Conservation (phyloP, 768 basidiomycete genomes). For the Piloderma croceum region DNA sequence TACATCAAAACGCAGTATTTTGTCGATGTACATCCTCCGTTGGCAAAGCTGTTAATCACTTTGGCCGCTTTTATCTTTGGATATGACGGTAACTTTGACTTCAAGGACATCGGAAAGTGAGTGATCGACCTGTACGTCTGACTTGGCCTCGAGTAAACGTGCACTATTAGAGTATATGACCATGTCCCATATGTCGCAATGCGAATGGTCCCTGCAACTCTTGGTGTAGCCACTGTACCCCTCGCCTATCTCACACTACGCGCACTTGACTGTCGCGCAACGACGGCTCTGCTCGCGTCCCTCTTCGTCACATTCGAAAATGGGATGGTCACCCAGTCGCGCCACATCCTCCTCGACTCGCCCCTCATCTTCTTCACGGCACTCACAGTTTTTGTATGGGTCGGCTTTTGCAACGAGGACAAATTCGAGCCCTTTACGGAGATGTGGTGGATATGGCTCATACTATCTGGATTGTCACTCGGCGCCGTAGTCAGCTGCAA, state of each 20-base stretch:
- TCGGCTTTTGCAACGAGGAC: constrained; percentile 89
- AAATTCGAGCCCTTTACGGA: constrained; percentile 76
- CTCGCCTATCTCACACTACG: constrained; percentile 91
- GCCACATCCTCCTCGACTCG: constrained; percentile 95
- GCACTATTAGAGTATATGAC: constrained; percentile 66
- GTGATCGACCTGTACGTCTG: constrained; percentile 21
- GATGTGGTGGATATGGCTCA: constrained; percentile 91
- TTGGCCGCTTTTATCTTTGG: constrained; percentile 83
- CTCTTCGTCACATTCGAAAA: constrained; percentile 96
- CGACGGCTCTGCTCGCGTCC: constrained; percentile 86
- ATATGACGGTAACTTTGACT: constrained; percentile 92
- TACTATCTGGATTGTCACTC: constrained; percentile 79
- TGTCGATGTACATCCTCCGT: constrained; percentile 94
- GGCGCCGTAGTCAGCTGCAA: constrained; percentile 94
- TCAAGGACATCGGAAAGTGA: constrained; percentile 95
- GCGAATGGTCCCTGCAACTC: constrained; percentile 88
- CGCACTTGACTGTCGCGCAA: constrained; percentile 84
- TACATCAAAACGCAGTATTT: constrained; percentile 92
- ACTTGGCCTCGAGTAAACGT: constrained; percentile 2
- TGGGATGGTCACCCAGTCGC: constrained; percentile 90
- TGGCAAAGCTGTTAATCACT: constrained; percentile 94
- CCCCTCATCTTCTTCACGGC: constrained; percentile 99
- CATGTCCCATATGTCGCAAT: constrained; percentile 93
- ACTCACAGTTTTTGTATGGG: constrained; percentile 80
- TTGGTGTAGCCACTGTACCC: constrained; percentile 88